phyloP scores from a whole-genome alignment of 768 basidiomycete species.

The Boletus reticulatus region DNA sequence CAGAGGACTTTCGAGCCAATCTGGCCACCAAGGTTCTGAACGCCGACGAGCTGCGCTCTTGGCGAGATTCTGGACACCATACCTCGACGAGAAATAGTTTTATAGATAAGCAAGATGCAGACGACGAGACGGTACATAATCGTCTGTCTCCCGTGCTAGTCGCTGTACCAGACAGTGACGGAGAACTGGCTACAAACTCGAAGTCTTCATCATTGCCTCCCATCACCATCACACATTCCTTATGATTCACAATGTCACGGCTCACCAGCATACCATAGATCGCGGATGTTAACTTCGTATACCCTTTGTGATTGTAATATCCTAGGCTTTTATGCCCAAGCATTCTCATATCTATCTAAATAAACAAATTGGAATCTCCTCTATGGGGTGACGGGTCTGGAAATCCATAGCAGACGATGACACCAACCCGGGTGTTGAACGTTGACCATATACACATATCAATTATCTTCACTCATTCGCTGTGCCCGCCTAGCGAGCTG shows the following conservation, averaged over 20 bases:
- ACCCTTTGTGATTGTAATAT: constrained; percentile 24
- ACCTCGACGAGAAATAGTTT: constrained; percentile 8
- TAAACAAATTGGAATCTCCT: constrained; percentile 5
- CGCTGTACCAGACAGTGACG: constrained; percentile 23
- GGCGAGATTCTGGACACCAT: constrained; percentile 42
- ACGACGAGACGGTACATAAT: constrained; percentile 31
- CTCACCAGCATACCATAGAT: constrained; percentile 25
- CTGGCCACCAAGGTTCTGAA: constrained; percentile 65
- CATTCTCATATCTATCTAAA: constrained; percentile 13
- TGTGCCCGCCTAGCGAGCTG: constrained; percentile 81
- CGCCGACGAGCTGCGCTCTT: constrained; percentile 66
- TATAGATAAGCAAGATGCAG: constrained; percentile 21
- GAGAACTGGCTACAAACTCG: constrained; percentile 19
- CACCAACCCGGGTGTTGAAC: not conserved
- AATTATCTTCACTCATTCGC: constrained; percentile 47
- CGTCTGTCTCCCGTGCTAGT: constrained; percentile 15
- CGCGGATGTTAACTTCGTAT: constrained; percentile 20
- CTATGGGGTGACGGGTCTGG: not conserved
- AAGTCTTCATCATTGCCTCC: constrained; percentile 33
- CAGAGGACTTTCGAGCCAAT: constrained; percentile 49
- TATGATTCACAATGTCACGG: constrained; percentile 13
- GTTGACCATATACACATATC: constrained; percentile 15
- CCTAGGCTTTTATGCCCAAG: constrained; percentile 4
- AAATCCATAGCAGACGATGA: not conserved
- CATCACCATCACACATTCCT: constrained; percentile 44